These are phyloP conservation scores for Aspergillus incahuasiensis DNA, from an alignment of 495 filamentous ascomycete genomes.

Conservation along the genomic window DNA sequence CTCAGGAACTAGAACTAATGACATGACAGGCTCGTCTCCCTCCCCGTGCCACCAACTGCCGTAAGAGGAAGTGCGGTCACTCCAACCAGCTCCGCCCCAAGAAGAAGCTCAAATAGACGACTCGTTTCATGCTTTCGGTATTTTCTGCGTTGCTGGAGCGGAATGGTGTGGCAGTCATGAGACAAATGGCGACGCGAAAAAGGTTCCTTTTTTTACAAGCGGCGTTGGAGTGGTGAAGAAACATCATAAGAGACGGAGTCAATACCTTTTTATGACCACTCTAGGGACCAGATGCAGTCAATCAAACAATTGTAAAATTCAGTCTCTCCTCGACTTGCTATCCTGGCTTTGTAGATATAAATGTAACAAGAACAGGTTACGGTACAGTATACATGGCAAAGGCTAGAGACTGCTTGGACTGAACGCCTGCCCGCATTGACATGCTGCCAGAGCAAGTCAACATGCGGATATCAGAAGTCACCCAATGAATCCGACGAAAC, in stretches of 20 bases:
- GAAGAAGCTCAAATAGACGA: constrained; percentile 99
- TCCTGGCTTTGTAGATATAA: constrained; percentile 1
- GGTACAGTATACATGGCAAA: not conserved
- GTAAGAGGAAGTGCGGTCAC: constrained; percentile 99
- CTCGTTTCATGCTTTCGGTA: constrained; percentile 40
- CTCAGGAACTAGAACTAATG: not conserved
- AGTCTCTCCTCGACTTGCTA: constrained; percentile 13
- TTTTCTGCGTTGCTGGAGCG: constrained; percentile 38
- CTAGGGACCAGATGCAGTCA: constrained; percentile 39
- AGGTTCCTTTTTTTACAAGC: constrained; percentile 28
- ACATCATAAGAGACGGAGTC: constrained; percentile 39
- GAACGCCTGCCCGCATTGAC: not conserved
- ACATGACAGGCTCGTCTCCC: constrained; percentile 77
- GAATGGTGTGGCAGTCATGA: constrained; percentile 32
- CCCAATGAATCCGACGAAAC: not conserved
- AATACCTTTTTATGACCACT: constrained; percentile 35
- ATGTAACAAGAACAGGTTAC: constrained; percentile 9
- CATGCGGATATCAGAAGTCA: constrained; percentile 2
- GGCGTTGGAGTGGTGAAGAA: constrained; percentile 46
- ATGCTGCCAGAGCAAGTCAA: constrained; percentile 25
- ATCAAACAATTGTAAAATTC: constrained; percentile 40
- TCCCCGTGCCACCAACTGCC: constrained; percentile 98
- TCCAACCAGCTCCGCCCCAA: constrained; percentile 99
- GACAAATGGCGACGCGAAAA: constrained; percentile 40
- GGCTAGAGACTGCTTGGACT: not conserved